Base-by-base conservation (phyloP, 2,329 filamentous ascomycete species). In the Celoporthe dispersa region DNA sequence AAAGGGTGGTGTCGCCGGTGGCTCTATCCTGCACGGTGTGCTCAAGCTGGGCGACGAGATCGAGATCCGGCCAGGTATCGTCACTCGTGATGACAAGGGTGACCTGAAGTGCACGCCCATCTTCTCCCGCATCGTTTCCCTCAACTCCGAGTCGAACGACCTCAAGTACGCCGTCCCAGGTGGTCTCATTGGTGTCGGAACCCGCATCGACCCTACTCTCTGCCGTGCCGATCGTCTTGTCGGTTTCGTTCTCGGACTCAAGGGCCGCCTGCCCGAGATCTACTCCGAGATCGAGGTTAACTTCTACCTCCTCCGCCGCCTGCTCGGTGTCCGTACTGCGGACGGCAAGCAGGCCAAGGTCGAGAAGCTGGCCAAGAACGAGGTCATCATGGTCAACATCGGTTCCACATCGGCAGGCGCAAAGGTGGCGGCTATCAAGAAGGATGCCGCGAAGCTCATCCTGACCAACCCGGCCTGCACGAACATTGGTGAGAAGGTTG, bases 281-380 rank as follows among this genome's bases (percentile, higher is more conserved):
- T 99, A 98, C 87, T 96, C 92, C 76, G 96, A 99, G 83, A 92
- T 99, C 72, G 96, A 99, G 84, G 94, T 98, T 83, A 98, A 98
- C 89, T 99, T 98, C 87, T 99, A 98, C 88, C 88, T 99, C 72
- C 91, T 99, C 73, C 92, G 95, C 77, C 90, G 96, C 77, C 87
- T 99, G 73, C 89, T 99, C 69, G 96, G 96, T 90, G 96, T 99
- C 78, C 94, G 97, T 85, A 97, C 96, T 62, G 94, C 95, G 73
- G 96, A 99, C 76, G 96, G 96, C 80, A 99, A 99, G 87, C 96
- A 98, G 84, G 95, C 95, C 79, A 99, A 99, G 91, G 96, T 99
- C 75, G 94, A 94, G 77, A 99, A 99, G 86, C 87, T 99, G 74
- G 87, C 94, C 70, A 99, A 98, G 90, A 98, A 97, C 84, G 96